A percentile compares a stretch with the other conserved stretches of the same genome.
These are phyloP conservation scores for Fusarium nygamai DNA, from an alignment of 2,329 filamentous ascomycete species.

Conservation along the genomic window DNA sequence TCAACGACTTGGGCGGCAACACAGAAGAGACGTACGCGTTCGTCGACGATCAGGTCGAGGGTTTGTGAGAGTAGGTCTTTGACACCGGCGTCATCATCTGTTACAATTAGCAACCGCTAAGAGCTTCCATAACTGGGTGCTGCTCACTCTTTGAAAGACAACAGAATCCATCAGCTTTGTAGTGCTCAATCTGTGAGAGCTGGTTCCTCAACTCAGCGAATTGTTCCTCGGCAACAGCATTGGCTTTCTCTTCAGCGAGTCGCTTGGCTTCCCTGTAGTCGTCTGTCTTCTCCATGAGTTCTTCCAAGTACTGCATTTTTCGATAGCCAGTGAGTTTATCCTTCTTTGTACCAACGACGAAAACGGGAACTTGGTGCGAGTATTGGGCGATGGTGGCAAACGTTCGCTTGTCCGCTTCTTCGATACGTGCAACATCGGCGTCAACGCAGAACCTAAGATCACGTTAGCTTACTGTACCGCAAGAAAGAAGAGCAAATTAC, in stretches of 20 bases:
- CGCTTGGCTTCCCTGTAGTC: conserved; percentile 40
- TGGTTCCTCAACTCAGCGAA: conserved; percentile 38
- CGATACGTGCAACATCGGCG: conserved; percentile 39
- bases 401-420: conserved; percentile 41
- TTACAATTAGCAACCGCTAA: background rate
- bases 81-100: conserved; percentile 38
- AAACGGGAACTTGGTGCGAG: conserved; percentile 40
- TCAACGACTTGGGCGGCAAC: conserved; percentile 45
- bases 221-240: conserved; percentile 34
- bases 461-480: background rate
- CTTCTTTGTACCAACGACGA: conserved; percentile 41
- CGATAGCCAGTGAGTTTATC: conserved; percentile 39
- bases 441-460: conserved; percentile 39
- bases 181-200: conserved; percentile 40
- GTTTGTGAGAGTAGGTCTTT: conserved; percentile 41
- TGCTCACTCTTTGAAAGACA: conserved; percentile 38
- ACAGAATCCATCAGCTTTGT: conserved; percentile 41
- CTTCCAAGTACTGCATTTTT: conserved; percentile 32
- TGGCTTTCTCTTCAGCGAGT: conserved; percentile 35
- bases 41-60: conserved; percentile 42
- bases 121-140: fast-evolving
- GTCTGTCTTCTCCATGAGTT: conserved; percentile 41
- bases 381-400: conserved; percentile 42
- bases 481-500: fast-evolving
- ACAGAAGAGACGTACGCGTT: conserved; percentile 46